These are phyloP conservation scores for Acacia concinna DNA, from an alignment of 331 rosid species.

Conservation along the genomic window DNA sequence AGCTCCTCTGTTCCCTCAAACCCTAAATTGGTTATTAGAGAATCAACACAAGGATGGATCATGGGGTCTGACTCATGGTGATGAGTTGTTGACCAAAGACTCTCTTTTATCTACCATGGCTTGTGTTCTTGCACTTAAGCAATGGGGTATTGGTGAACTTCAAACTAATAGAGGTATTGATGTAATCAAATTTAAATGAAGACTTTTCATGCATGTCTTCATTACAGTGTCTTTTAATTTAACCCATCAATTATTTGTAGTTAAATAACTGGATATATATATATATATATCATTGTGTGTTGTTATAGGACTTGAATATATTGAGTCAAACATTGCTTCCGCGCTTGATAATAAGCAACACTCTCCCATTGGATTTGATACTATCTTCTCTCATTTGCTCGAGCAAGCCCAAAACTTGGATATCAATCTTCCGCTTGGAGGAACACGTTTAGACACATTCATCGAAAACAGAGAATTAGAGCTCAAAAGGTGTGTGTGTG, in stretches of 20 bases:
- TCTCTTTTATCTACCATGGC: slow-evolving; percentile 78
- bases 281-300: not conserved
- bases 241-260: not conserved
- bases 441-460: slow-evolving; percentile 44
- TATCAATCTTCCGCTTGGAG: slow-evolving; percentile 51
- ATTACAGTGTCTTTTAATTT: not conserved
- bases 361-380: slow-evolving; percentile 74
- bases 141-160: slow-evolving; percentile 65
- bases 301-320: slow-evolving; percentile 66
- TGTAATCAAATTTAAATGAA: not conserved
- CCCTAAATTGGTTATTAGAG: slow-evolving; percentile 68
- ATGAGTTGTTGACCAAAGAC: slow-evolving; percentile 57
- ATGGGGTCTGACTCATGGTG: slow-evolving; percentile 58
- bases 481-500: slow-evolving; percentile 47
- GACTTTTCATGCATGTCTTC: not conserved
- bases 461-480: slow-evolving; percentile 53
- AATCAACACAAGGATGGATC: slow-evolving; percentile 82
- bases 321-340: slow-evolving; percentile 63
- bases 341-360: slow-evolving; percentile 60
- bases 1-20: slow-evolving; percentile 72
- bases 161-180: slow-evolving; percentile 61
- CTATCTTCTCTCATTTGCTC: slow-evolving; percentile 65
- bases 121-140: slow-evolving; percentile 66
- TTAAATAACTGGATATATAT: slow-evolving; percentile 4
- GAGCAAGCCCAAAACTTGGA: slow-evolving; percentile 54